Evolutionary conservation across 2,329 filamentous ascomycete species (phyloP).

Genomic region (Trichoderma cornu-damae): DNA sequence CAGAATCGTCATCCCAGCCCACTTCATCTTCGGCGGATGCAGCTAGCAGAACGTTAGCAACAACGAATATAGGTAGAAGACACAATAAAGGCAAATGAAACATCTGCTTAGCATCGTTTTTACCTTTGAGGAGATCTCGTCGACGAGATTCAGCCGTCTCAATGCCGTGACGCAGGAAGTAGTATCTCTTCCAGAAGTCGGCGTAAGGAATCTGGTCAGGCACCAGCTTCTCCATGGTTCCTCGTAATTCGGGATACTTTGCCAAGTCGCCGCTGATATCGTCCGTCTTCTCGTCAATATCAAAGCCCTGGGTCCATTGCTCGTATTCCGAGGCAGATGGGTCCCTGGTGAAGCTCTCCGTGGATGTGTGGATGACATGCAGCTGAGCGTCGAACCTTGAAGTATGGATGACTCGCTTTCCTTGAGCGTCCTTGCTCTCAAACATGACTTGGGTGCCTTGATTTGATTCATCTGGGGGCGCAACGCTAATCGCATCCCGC

Average conservation of each 20-base stretch:
- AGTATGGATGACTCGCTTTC: slow-evolving; percentile 90
- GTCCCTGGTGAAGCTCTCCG: slow-evolving; percentile 78
- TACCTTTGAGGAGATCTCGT: slow-evolving; percentile 87
- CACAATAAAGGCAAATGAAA: background rate
- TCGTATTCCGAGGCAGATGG: slow-evolving; percentile 70
- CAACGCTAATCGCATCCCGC: slow-evolving; percentile 82
- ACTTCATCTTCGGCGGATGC: slow-evolving; percentile 68
- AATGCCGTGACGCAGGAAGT: slow-evolving; percentile 87
- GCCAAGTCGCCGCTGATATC: slow-evolving; percentile 77
- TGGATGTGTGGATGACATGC: slow-evolving; percentile 85
- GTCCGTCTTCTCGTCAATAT: slow-evolving; percentile 77
- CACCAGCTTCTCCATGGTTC: slow-evolving; percentile 94
- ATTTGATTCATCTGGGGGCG: slow-evolving; percentile 58
- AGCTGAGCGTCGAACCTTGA: slow-evolving; percentile 93
- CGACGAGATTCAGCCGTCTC: slow-evolving; percentile 88
- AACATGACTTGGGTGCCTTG: slow-evolving; percentile 68
- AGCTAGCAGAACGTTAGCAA: slow-evolving; percentile 38
- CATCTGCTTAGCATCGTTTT: background rate
- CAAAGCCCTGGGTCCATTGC: slow-evolving; percentile 67
- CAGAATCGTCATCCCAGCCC: slow-evolving; percentile 61
- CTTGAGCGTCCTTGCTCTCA: slow-evolving; percentile 84
- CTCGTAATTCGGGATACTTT: slow-evolving; percentile 77
- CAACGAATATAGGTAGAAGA: background rate
- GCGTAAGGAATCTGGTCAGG: slow-evolving; percentile 84
- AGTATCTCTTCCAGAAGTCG: slow-evolving; percentile 92